Percentiles rank a stretch among this genome's conserved stretches.
Conservation (phyloP, 2,329 filamentous ascomycete species). For the Lachnellula hyalina region DNA sequence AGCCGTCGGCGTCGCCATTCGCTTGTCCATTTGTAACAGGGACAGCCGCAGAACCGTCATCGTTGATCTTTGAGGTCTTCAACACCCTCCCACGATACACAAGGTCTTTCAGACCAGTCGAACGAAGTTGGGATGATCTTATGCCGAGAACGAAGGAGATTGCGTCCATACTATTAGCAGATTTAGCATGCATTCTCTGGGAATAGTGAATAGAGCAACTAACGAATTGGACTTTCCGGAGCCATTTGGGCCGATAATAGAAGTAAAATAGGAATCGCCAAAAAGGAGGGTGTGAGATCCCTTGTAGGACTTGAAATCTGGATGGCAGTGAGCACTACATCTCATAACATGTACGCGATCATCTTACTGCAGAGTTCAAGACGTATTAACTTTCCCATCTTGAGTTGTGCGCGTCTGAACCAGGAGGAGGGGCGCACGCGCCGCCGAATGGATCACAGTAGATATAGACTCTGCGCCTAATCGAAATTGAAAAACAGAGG, state of each 20-base stretch:
- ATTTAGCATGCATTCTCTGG: conserved; percentile 19
- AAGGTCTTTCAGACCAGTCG: conserved; percentile 86
- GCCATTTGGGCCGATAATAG: conserved; percentile 98
- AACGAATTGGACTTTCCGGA: conserved; percentile 98
- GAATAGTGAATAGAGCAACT: conserved; percentile 39
- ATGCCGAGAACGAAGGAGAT: conserved; percentile 99
- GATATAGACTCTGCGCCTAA: neutral
- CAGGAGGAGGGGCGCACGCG: conserved; percentile 21
- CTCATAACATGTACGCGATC: conserved; percentile 1
- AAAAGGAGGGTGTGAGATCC: conserved; percentile 92
- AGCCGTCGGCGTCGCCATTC: conserved; percentile 54
- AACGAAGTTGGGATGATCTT: conserved; percentile 96
- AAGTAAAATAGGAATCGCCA: conserved; percentile 97
- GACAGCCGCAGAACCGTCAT: conserved; percentile 63
- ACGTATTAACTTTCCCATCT: conserved; percentile 93
- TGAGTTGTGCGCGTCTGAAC: conserved; percentile 34
- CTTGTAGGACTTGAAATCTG: conserved; percentile 99
- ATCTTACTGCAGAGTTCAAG: conserved; percentile 86
- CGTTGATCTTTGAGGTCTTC: conserved; percentile 87
- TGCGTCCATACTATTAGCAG: conserved; percentile 78
- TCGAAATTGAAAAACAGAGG: neutral
- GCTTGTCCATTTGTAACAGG: conserved; percentile 53
- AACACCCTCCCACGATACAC: conserved; percentile 94
- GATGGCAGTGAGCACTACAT: conserved; percentile 13
- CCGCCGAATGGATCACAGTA: conserved; percentile 1